Evolutionary conservation across 2,329 filamentous ascomycete species (phyloP).

Genomic region (Malbranchea zuffiana): DNA sequence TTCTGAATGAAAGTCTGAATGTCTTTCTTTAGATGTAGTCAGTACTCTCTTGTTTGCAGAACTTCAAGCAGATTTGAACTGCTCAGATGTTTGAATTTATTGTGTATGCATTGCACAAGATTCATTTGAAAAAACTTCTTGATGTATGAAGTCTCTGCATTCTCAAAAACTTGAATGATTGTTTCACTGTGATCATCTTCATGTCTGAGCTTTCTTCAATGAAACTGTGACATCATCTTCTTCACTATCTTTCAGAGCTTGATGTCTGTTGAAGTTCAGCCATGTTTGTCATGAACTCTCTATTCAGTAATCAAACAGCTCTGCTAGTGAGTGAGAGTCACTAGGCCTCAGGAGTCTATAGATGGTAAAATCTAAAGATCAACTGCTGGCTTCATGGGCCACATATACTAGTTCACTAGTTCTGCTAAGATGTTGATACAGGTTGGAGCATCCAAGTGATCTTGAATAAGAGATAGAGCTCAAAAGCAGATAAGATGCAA

Average conservation of each 20-base stretch:
- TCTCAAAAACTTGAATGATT: not conserved
- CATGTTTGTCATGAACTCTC: too few relatives aligned
- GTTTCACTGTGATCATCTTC: not conserved
- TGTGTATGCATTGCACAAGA: not conserved
- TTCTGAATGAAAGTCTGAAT: not conserved
- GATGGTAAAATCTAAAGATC: too few relatives aligned
- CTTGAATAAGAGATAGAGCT: too few relatives aligned
- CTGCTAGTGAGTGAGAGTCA: too few relatives aligned
- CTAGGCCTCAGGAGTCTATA: too few relatives aligned
- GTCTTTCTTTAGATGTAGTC: slow-evolving; percentile 2
- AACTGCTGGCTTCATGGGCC: too few relatives aligned
- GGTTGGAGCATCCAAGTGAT: too few relatives aligned
- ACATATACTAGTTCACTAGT: too few relatives aligned
- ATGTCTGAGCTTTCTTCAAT: not conserved
- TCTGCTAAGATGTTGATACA: too few relatives aligned
- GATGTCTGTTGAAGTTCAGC: not conserved
- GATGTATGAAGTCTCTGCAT: too few relatives aligned
- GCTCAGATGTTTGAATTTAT: slow-evolving; percentile 3
- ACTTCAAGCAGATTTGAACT: not conserved
- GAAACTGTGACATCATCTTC: not conserved
- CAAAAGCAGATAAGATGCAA: too few relatives aligned
- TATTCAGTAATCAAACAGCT: too few relatives aligned
- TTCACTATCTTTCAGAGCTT: not conserved
- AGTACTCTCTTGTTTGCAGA: not conserved
- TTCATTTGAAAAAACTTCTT: not conserved